Evolutionary conservation across 2,329 filamentous ascomycete genomes (phyloP), one percentile per base, ranked within the genome.

Genomic region (Trichoderma afroharzianum): DNA sequence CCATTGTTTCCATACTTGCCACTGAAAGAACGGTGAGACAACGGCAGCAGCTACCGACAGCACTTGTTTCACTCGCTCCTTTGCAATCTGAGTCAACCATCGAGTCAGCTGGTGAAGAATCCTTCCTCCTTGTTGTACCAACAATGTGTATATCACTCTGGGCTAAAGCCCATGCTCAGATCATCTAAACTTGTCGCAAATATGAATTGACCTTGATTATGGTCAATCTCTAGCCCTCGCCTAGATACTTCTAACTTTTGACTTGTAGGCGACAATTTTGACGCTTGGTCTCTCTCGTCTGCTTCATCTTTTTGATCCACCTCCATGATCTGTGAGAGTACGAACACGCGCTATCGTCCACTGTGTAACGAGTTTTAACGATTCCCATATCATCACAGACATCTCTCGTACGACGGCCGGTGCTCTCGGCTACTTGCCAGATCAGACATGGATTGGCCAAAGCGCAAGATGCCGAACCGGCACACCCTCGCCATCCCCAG

Each of bases 311-410:
- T n/a, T 61, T 43, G 26, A 53, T 4, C 14, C 57, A 28, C 55
- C 30, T 61, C 57, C 26, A 39, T 24, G 43, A 8, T 8, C 32
- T 36, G 43, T 70, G 28, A 47, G 59, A 58, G 43, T 28, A 21
- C 59, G 26, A 70, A 43, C 59, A 70, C 32, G 61, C 59, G 32
- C 68, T 58, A 70, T 70, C 47, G 63, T 2, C 63, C 24, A n/a
- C 59, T 30, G 68, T 63, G 59, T 28, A 63, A 70, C 68, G 15
- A n/a, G 21, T 24, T 58, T 69, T 62, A 36, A 59, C 57, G 53
- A 69, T 50, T 18, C 39, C 15, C 28, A 14, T 28, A 14, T n/a
- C 39, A 36, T 28, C 30, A 18, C 24, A 28, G 36, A 32, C 21
- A 53, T 62, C 28, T n/a, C 28, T 21, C 15, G 67, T 69, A 53